Percentiles rank a stretch among this genome's conserved stretches.
Evolutionary conservation across 208 protist species (phyloP).

Genomic region (Crithidia bombi): DNA sequence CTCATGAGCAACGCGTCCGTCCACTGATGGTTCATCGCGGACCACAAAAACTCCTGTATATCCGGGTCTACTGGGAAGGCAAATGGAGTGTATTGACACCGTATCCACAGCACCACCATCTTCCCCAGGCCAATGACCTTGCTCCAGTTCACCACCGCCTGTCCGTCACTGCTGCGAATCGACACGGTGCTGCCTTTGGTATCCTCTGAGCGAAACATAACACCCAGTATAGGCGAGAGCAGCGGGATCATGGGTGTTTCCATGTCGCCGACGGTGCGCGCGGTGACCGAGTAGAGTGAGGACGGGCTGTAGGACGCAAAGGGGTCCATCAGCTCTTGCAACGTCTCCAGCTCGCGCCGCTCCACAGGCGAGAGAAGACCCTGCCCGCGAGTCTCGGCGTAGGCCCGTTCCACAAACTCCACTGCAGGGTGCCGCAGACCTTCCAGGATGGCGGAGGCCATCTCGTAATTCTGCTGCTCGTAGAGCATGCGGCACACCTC

Average conservation of each 20-base stretch:
- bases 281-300: slow-evolving; percentile 57
- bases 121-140: slow-evolving; percentile 56
- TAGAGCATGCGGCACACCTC: slow-evolving; percentile 63
- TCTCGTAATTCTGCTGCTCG: slow-evolving; percentile 75
- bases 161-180: slow-evolving; percentile 41
- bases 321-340: slow-evolving; percentile 68
- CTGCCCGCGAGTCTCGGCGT: slow-evolving; percentile 33
- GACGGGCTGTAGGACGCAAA: slow-evolving; percentile 71
- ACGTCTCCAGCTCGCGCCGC: slow-evolving; percentile 41
- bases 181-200: slow-evolving; percentile 38
- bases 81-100: slow-evolving; percentile 66
- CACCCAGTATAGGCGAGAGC: slow-evolving; percentile 57
- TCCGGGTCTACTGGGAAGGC: slow-evolving; percentile 41
- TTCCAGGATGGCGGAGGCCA: slow-evolving; percentile 55
- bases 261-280: slow-evolving; percentile 53
- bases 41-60: slow-evolving; percentile 66
- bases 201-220: slow-evolving; percentile 56
- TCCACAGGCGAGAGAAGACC: slow-evolving; percentile 38
- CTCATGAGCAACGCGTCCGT: slow-evolving; percentile 41
- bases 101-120: slow-evolving; percentile 60
- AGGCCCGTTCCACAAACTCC: slow-evolving; percentile 30
- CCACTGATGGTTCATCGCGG: slow-evolving; percentile 47
- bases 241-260: slow-evolving; percentile 68
- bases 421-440: slow-evolving; percentile 65
- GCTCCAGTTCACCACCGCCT: slow-evolving; percentile 66